Conservation (phyloP, 2,329 filamentous ascomycete genomes). For the Atkinsonella hypoxylon region DNA sequence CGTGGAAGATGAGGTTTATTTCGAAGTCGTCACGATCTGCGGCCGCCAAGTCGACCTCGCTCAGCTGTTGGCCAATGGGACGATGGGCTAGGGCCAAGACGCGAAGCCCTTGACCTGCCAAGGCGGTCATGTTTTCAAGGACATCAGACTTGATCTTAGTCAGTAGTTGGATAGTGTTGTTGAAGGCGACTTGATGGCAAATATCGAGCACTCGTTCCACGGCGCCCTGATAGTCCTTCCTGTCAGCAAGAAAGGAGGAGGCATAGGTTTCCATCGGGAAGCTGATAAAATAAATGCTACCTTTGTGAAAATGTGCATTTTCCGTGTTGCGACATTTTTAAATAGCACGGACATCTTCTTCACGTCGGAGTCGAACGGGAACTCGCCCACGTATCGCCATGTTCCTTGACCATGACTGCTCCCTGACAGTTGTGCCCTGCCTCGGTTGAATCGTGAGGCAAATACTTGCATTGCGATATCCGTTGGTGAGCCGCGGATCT, state of each 20-base stretch:
- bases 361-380: constrained; percentile 45
- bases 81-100: constrained; percentile 10
- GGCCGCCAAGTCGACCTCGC: constrained; percentile 19
- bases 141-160: constrained; percentile 35
- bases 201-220: constrained; percentile 52
- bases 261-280: no score
- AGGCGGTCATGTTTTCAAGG: constrained; percentile 51
- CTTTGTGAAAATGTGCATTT: constrained; percentile 39
- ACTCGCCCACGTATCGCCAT: constrained; percentile 35
- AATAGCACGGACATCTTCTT: constrained; percentile 49
- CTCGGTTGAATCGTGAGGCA: constrained; percentile 38
- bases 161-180: constrained; percentile 22
- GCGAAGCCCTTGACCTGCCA: constrained; percentile 27
- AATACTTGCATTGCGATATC: constrained; percentile 49
- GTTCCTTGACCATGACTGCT: constrained; percentile 7
- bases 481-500: constrained; percentile 35
- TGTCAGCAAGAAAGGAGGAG: no score
- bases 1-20: constrained; percentile 48
- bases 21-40: constrained; percentile 8
- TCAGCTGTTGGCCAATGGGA: constrained; percentile 4
- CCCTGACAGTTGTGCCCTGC: constrained; percentile 20
- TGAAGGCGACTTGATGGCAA: constrained; percentile 37
- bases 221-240: constrained; percentile 30
- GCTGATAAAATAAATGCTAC: background rate
- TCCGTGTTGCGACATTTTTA: constrained; percentile 16